phyloP scores from a whole-genome alignment of 306 rosid genomes.

The Lupinus albus region DNA sequence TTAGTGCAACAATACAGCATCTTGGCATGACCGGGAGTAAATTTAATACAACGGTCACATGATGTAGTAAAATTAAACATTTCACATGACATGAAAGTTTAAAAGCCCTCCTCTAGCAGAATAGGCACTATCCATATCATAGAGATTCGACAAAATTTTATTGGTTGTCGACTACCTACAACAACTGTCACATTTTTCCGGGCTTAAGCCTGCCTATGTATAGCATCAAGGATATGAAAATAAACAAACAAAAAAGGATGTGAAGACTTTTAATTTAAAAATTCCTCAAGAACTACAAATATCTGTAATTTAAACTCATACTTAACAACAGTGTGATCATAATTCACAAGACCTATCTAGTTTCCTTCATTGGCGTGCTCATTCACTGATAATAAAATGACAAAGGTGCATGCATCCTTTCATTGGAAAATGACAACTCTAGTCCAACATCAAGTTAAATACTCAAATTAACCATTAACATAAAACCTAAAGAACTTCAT shows the following conservation, averaged over 20 bases:
- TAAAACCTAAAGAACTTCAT: neutral
- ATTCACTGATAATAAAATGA: constrained; percentile 6
- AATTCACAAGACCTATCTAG: constrained; percentile 2
- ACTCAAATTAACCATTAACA: neutral
- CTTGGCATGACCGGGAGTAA: neutral
- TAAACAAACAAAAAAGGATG: neutral
- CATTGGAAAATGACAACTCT: neutral
- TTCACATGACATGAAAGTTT: neutral
- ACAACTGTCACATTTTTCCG: no score
- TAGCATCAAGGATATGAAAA: no score
- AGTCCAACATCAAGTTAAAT: neutral
- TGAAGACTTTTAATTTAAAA: neutral
- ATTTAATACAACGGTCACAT: neutral
- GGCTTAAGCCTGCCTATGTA: no score
- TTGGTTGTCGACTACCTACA: no score
- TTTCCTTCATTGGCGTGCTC: neutral
- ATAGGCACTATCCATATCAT: no score
- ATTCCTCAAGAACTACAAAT: neutral
- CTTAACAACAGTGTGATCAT: neutral
- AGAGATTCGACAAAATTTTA: no score
- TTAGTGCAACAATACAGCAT: neutral
- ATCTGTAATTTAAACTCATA: neutral
- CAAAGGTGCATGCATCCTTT: neutral
- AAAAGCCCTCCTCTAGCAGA: neutral
- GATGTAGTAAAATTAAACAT: constrained; percentile 10